phyloP scores from a whole-genome alignment of 305 asterid genomes.

The Fraxinus dipetala region DNA sequence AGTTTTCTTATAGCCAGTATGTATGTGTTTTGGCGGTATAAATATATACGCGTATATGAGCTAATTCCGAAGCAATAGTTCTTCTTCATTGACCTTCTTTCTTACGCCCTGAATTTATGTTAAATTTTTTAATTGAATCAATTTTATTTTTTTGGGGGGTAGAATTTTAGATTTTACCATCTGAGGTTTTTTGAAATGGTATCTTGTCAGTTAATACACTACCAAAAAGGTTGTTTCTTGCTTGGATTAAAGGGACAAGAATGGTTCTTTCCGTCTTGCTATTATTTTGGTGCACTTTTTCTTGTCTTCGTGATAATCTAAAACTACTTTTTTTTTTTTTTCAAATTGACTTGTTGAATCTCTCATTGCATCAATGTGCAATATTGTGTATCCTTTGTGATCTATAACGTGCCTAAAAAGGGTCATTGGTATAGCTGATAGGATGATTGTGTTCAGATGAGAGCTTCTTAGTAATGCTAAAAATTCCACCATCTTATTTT shows the following conservation, averaged over 20 bases:
- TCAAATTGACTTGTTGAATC: neutral
- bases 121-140: no score
- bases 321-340: neutral
- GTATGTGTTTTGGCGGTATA: neutral
- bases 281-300: neutral
- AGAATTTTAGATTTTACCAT: neutral
- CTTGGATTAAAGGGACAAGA: neutral
- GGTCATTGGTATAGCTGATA: neutral
- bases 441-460: neutral
- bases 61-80: neutral
- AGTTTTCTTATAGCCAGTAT: neutral
- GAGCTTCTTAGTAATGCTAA: neutral
- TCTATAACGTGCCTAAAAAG: neutral
- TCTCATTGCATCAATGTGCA: neutral
- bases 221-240: neutral
- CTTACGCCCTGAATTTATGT: constrained; percentile 70
- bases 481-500: neutral
- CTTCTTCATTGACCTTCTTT: constrained; percentile 85
- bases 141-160: neutral
- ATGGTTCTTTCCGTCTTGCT: neutral
- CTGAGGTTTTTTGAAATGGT: neutral
- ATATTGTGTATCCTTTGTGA: neutral
- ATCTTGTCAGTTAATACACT: neutral
- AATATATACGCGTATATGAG: neutral
- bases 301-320: neutral